Percentiles rank a stretch among this genome's conserved stretches.
phyloP scores from a whole-genome alignment of 805 yeast species.

The Suhomyces xylopsoci region DNA sequence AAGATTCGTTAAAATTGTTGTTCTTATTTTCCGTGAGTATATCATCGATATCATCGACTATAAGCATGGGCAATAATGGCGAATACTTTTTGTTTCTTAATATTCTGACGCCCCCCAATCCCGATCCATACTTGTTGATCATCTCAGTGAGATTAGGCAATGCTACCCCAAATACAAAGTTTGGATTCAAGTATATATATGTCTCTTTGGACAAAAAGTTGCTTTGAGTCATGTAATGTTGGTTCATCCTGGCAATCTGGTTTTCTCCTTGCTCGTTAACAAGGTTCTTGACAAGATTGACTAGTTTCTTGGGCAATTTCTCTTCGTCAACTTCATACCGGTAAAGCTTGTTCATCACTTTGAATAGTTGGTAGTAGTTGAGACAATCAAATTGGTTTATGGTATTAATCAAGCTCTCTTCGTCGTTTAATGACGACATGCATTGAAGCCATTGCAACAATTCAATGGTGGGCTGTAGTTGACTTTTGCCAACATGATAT shows the following conservation, averaged over 20 bases:
- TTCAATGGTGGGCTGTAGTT: conserved; percentile 71
- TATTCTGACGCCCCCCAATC: conserved; percentile 58
- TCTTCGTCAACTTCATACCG: conserved; percentile 81
- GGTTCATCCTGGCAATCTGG: conserved; percentile 23
- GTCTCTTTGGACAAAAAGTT: conserved; percentile 39
- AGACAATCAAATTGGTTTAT: conserved; percentile 52
- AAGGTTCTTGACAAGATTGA: conserved; percentile 29
- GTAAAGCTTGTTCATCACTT: conserved; percentile 65
- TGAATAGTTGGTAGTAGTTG: conserved; percentile 67
- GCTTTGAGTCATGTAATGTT: conserved; percentile 40
- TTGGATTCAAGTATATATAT: conserved; percentile 51
- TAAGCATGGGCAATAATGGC: conserved; percentile 68
- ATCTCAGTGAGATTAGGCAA: conserved; percentile 75
- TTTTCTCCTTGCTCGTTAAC: conserved; percentile 36
- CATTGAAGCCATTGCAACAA: conserved; percentile 89
- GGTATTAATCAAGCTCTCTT: conserved; percentile 58
- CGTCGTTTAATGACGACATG: conserved; percentile 65
- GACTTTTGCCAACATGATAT: conserved; percentile 60
- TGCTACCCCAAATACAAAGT: conserved; percentile 51
- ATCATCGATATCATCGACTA: conserved; percentile 71
- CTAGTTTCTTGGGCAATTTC: conserved; percentile 48
- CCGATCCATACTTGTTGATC: conserved; percentile 73
- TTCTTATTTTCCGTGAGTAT: conserved; percentile 35
- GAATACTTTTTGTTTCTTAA: conserved; percentile 56
- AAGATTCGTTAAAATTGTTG: conserved; percentile 30